Evolutionary conservation across 768 basidiomycete species (phyloP), one percentile per base, ranked within the genome.

Genomic region (Suillus variegatus): DNA sequence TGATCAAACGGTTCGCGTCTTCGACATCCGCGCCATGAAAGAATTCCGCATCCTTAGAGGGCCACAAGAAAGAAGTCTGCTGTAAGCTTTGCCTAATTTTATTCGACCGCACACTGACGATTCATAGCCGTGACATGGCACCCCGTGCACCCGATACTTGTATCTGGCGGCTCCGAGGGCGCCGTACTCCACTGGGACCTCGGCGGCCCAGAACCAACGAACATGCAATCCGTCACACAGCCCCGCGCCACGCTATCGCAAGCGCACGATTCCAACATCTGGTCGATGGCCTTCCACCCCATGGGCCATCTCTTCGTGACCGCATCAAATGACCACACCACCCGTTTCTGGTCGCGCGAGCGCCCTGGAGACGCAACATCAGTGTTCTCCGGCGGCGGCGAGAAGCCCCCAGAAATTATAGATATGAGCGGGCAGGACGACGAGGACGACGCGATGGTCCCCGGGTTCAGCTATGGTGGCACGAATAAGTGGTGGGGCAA

Each of bases 11-110:
- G 89, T 98, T 44, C 90, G 96, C 40, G 92, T 99, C 13, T 99
- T 98, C 73, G 97, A 99, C 74, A 98, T 99, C 68, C 89, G 97
- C 20, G 95, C 95, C 58, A 97, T 99, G 93, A 96, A 97, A 76
- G 96, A 99, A 75, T 88, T 94, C 75, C 87, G 93, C 28, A 80
- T 93, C 20, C 87, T 98, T 68, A 94, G 94, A 72, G 97, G 97
- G 97, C 1, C 97, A 99, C 84, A 95, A 95, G 75, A 97, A 98
- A 73, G 97, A 99, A 85, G 95, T 97, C 47, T 96, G 95, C 81
- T 95, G 94, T 96, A 80, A 66, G 94, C 83, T 51, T 22, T 9
- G 2, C 32, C 32, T 41, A 18, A 40, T 41, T 52, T 60, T 61
- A 60, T 12, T 28, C 28, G 36, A 43, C 47, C 41, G 22, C 14